phyloP scores from a whole-genome alignment of 352 stramenopile species.

The Globisporangium nagaii region DNA sequence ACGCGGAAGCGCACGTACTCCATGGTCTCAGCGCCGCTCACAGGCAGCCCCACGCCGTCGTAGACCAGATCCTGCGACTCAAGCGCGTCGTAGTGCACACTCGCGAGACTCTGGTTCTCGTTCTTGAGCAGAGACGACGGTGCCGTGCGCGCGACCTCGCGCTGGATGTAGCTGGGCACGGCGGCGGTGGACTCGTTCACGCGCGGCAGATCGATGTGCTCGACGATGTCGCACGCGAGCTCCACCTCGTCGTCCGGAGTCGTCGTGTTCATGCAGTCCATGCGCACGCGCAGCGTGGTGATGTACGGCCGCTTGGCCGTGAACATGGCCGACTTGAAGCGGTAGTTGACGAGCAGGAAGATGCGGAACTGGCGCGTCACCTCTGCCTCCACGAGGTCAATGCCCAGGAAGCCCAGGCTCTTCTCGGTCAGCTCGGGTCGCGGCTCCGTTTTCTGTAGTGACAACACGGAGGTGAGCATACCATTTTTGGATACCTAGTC shows the following conservation, averaged over 20 bases:
- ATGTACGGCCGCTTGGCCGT: slow-evolving; percentile 48
- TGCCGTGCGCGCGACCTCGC: slow-evolving; percentile 33
- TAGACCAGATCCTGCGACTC: slow-evolving; percentile 44
- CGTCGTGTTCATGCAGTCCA: slow-evolving; percentile 50
- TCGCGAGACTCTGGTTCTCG: slow-evolving; percentile 25
- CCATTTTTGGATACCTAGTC: too few species aligned
- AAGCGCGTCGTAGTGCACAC: slow-evolving; percentile 43
- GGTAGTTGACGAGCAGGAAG: slow-evolving; percentile 51
- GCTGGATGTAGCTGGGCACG: slow-evolving; percentile 36
- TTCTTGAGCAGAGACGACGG: slow-evolving; percentile 20
- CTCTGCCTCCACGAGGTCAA: slow-evolving; percentile 35
- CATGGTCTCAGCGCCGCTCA: slow-evolving; percentile 22
- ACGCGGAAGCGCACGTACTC: slow-evolving; percentile 57
- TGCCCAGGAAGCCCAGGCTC: slow-evolving; percentile 23
- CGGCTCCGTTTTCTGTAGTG: slow-evolving; percentile 23
- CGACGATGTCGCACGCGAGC: slow-evolving; percentile 44
- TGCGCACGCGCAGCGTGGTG: slow-evolving; percentile 42
- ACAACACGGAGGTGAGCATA: too few species aligned
- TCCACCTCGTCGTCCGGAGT: slow-evolving; percentile 7
- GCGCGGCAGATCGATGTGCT: slow-evolving; percentile 50
- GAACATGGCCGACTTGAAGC: slow-evolving; percentile 53
- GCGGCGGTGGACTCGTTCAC: slow-evolving; percentile 30
- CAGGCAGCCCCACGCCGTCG: slow-evolving; percentile 10
- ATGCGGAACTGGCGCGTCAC: slow-evolving; percentile 40
- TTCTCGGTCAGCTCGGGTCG: slow-evolving; percentile 36